Conservation (phyloP, 1,284 basidiomycete species). For the Leccinum solheimii region DNA sequence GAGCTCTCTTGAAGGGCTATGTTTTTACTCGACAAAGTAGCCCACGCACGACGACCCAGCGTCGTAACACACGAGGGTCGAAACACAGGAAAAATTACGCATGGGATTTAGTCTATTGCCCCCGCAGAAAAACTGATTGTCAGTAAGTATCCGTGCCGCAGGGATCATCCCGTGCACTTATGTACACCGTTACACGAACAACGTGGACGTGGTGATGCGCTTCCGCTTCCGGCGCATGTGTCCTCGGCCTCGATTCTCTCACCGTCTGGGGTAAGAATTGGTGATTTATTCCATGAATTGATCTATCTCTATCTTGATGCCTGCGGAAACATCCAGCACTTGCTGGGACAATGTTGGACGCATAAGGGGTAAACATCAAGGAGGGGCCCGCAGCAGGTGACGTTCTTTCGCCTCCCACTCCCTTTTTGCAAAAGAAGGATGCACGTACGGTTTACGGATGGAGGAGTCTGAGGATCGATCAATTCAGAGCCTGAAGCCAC, state of each 20-base stretch:
- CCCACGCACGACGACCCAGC: not conserved
- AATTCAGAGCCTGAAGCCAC: not conserved
- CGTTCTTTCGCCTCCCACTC: not conserved
- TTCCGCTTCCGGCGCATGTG: not conserved
- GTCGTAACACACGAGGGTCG: not conserved
- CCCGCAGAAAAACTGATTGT: not conserved
- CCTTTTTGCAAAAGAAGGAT: not conserved
- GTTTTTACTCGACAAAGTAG: not conserved
- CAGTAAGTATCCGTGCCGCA: not conserved
- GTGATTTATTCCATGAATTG: not conserved
- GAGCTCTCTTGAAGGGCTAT: not conserved
- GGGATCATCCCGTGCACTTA: not conserved
- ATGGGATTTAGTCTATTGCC: not conserved
- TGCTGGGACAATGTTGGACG: not conserved
- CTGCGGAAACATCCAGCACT: not conserved
- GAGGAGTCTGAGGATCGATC: not conserved
- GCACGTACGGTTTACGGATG: not conserved
- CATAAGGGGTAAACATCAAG: no score
- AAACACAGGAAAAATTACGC: not conserved
- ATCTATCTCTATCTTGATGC: not conserved
- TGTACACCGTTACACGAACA: not conserved
- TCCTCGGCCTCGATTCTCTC: not conserved
- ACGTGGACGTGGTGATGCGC: not conserved
- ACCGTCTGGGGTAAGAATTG: not conserved
- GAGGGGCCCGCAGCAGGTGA: no score